Evolutionary conservation across 805 yeast genomes (phyloP).

Genomic region (Isabelozyma heimii): DNA sequence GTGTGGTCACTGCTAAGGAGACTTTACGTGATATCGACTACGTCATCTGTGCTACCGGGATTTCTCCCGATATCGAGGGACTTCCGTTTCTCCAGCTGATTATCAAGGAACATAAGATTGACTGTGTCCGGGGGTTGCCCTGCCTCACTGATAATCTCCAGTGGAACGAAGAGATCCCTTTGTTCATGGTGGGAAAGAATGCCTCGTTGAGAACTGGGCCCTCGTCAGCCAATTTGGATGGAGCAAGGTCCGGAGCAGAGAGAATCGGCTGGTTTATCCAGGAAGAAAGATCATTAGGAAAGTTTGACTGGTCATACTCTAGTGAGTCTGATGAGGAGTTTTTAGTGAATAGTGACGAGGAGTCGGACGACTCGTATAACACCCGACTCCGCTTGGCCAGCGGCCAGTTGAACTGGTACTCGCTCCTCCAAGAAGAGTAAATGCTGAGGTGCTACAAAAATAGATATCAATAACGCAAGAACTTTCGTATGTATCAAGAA

Average conservation of each 20-base stretch:
- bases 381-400: slow-evolving; percentile 20
- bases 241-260: slow-evolving; percentile 46
- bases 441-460: neutral
- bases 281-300: slow-evolving; percentile 10
- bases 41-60: slow-evolving; percentile 43
- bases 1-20: slow-evolving; percentile 1
- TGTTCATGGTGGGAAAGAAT: slow-evolving; percentile 42
- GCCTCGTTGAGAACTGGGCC: slow-evolving; percentile 44
- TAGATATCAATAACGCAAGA: neutral
- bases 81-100: slow-evolving; percentile 30
- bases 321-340: neutral
- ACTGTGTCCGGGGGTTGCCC: slow-evolving; percentile 35
- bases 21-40: slow-evolving; percentile 22
- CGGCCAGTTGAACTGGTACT: slow-evolving; percentile 27
- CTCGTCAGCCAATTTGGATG: slow-evolving; percentile 45
- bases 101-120: slow-evolving; percentile 23
- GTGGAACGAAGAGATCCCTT: slow-evolving; percentile 37
- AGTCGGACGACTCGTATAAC: slow-evolving; percentile 9
- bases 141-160: slow-evolving; percentile 44
- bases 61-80: slow-evolving; percentile 23
- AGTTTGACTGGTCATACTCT: slow-evolving; percentile 7
- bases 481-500: neutral
- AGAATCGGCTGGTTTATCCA: slow-evolving; percentile 39
- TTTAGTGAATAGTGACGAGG: neutral
- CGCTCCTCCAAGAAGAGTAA: slow-evolving; percentile 14